Percentiles rank a stretch among this genome's conserved stretches.
phyloP scores from a whole-genome alignment of 805 yeast genomes.

The Saccharomycopsis sp. region DNA sequence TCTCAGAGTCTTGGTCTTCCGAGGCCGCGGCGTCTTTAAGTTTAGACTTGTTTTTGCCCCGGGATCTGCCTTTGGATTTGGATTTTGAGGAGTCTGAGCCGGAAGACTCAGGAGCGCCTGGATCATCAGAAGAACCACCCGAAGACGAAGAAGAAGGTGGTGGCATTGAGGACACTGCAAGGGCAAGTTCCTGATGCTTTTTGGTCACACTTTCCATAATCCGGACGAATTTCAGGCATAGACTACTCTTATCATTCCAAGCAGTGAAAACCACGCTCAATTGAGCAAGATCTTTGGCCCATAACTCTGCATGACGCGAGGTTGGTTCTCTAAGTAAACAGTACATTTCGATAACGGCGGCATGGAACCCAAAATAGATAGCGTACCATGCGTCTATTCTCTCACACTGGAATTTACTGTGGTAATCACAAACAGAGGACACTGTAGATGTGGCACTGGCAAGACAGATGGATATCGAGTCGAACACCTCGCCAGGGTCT shows the following conservation, averaged over 20 bases:
- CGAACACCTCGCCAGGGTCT: slow-evolving; percentile 38
- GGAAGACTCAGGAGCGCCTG: not conserved
- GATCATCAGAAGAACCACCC: not conserved
- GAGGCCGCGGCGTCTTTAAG: not conserved
- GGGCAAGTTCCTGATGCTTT: slow-evolving; percentile 2
- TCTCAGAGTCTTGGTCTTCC: not conserved
- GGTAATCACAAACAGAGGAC: slow-evolving; percentile 34
- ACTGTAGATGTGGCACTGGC: slow-evolving; percentile 49
- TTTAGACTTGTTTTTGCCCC: no score
- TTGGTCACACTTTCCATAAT: slow-evolving; percentile 13
- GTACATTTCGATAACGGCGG: slow-evolving; percentile 50
- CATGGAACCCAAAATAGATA: slow-evolving; percentile 57
- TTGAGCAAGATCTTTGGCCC: slow-evolving; percentile 29
- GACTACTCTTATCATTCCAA: not conserved
- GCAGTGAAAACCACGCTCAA: slow-evolving; percentile 5
- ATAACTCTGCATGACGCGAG: slow-evolving; percentile 37
- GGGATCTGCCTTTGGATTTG: no score
- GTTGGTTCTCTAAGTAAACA: slow-evolving; percentile 46
- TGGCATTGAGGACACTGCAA: not conserved
- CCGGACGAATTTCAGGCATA: slow-evolving; percentile 11
- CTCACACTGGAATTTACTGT: slow-evolving; percentile 2
- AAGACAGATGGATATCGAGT: slow-evolving; percentile 45
- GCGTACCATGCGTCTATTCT: slow-evolving; percentile 50
- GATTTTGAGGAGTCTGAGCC: no score
- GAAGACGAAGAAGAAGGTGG: not conserved